A percentile compares a stretch with the other conserved stretches of the same genome.
Conservation (phyloP, 2,329 filamentous ascomycete species). For the Epicoccum nigrum region DNA sequence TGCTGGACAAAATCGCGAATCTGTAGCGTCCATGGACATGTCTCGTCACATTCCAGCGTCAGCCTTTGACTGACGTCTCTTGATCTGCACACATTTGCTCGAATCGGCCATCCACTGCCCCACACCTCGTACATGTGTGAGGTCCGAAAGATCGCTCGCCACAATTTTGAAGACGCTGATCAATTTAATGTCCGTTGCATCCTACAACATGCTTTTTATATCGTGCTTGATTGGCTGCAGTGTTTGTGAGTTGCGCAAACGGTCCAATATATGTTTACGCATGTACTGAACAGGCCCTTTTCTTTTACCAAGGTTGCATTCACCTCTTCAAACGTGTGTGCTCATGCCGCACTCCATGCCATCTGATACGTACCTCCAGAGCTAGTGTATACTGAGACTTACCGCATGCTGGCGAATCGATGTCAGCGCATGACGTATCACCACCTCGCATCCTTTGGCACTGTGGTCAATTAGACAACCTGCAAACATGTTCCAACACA, state of each 20-base stretch:
- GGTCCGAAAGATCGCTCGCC: conserved; percentile 14
- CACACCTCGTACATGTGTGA: conserved; percentile 1
- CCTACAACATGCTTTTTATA: background rate
- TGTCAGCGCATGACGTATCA: conserved; percentile 19
- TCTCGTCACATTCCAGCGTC: background rate
- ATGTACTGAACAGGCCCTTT: background rate
- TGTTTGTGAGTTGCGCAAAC: background rate
- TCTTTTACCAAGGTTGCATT: background rate
- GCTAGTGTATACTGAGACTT: background rate
- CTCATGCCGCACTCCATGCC: background rate
- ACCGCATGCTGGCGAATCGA: conserved; percentile 5
- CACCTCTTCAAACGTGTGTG: background rate
- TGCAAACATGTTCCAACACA: conserved; percentile 19
- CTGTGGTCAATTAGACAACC: conserved; percentile 6
- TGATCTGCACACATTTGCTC: conserved; percentile 12
- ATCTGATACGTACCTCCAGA: background rate
- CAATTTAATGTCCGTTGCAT: conserved; percentile 8
- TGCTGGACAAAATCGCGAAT: background rate
- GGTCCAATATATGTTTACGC: background rate
- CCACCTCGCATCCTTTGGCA: conserved; percentile 17
- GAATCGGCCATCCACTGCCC: conserved; percentile 9
- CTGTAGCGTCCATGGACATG: background rate
- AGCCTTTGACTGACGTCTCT: conserved; percentile 1
- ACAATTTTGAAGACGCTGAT: conserved; percentile 7
- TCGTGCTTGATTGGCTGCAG: background rate